These are phyloP conservation scores for Rickenella mellea DNA, from an alignment of 768 basidiomycete genomes.

Conservation along the genomic window DNA sequence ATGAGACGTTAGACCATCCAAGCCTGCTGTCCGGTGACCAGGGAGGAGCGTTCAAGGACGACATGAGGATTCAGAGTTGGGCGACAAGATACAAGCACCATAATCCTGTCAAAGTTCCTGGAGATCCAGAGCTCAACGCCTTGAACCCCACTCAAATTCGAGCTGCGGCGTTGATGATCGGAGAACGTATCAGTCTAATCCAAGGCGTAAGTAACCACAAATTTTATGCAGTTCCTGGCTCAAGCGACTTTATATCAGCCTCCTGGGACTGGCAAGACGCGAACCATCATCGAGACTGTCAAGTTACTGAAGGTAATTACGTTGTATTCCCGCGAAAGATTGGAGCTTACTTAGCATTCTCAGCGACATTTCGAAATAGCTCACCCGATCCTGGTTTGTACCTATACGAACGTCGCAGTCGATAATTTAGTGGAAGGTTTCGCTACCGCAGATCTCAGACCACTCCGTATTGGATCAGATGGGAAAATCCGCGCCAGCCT, in stretches of 20 bases:
- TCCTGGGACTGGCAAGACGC: conserved; percentile 89
- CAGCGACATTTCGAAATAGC: conserved; percentile 74
- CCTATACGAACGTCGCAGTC: conserved; percentile 89
- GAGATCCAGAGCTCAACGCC: conserved; percentile 59
- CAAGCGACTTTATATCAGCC: conserved; percentile 35
- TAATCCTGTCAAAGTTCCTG: conserved; percentile 58
- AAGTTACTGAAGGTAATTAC: conserved; percentile 60
- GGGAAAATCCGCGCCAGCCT: conserved; percentile 52
- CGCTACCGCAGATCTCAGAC: conserved; percentile 47
- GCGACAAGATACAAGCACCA: conserved; percentile 50
- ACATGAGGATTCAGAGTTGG: conserved; percentile 80
- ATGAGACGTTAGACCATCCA: conserved; percentile 28
- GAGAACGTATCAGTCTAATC: conserved; percentile 66
- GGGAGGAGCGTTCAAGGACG: conserved; percentile 51
- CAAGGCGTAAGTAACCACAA: conserved; percentile 86
- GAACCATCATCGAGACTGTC: conserved; percentile 81
- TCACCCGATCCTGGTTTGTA: conserved; percentile 82
- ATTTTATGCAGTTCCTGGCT: background rate
- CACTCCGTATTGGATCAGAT: conserved; percentile 66
- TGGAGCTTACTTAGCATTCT: conserved; percentile 3
- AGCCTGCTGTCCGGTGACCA: conserved; percentile 15
- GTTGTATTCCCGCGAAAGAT: background rate
- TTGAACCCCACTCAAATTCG: conserved; percentile 72
- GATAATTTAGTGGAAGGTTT: conserved; percentile 84
- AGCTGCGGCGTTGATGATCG: conserved; percentile 83